These are phyloP conservation scores for Colletotrichum caudatum DNA, from an alignment of 2,329 filamentous ascomycete genomes.

Conservation along the genomic window DNA sequence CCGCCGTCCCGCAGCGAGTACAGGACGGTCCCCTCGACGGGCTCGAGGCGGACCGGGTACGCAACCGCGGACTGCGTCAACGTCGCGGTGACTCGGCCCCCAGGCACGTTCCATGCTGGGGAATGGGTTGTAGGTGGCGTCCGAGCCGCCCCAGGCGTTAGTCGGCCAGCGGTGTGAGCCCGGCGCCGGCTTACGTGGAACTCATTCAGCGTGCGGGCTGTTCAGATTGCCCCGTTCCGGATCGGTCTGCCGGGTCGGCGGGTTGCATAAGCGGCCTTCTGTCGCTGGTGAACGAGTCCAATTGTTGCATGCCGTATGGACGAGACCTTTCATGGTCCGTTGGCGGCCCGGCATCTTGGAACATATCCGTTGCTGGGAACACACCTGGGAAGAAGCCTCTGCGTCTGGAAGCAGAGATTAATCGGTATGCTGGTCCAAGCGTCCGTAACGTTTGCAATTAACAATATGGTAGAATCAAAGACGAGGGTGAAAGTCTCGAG, in stretches of 20 bases:
- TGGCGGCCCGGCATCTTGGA: background rate
- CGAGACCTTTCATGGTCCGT: background rate
- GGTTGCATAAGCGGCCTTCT: conserved; percentile 5
- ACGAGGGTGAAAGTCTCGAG: background rate
- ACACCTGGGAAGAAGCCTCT: background rate
- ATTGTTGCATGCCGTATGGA: background rate
- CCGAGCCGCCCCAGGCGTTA: background rate
- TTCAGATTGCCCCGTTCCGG: background rate
- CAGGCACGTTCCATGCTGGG: background rate
- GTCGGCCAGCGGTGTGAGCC: background rate
- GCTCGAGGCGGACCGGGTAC: conserved; percentile 17
- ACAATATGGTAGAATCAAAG: background rate
- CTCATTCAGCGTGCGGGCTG: background rate
- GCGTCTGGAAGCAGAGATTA: background rate
- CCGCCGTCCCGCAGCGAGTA: conserved; percentile 5
- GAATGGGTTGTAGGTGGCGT: background rate
- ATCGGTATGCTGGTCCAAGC: background rate
- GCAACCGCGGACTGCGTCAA: conserved; percentile 29
- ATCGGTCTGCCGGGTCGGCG: background rate
- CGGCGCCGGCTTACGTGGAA: background rate
- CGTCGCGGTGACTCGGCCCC: conserved; percentile 1
- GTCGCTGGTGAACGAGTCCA: background rate
- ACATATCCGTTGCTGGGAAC: background rate
- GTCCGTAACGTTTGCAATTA: no score
- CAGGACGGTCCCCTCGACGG: background rate